Evolutionary conservation across 1,284 basidiomycete genomes (phyloP), one percentile per base, ranked within the genome.

Genomic region (Trametes pubescens): DNA sequence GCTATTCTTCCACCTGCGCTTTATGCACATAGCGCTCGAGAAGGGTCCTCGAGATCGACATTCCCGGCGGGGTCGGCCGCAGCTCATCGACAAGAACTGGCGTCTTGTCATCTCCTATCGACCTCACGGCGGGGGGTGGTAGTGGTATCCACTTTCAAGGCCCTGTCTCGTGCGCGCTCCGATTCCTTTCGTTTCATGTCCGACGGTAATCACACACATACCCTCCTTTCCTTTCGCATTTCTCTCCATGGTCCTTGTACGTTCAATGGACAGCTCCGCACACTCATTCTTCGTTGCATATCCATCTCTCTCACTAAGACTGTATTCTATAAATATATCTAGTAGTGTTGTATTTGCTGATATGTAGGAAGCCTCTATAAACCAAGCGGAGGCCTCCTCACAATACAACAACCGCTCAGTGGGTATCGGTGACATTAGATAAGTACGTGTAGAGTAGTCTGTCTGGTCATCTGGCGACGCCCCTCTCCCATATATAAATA

Each of bases 1-100:
- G 77, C 68, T 77, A 52, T 80, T 79, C 72, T 81, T 81, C 67
- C 74, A 77, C 59, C 75, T 73, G 0, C 74, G 80, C 22, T 66
- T 66, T 29, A 69, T 81, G 9, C 72, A 79, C 22, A 67, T 79
- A 34, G 72, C 76, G 47, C 75, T 81, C 10, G 76, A 77, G 69
- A 71, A 72, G n/a, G 80, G 79, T 0, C 56, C 68, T 18, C 64
- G 64, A 76, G 56, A 73, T 70, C 52, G 77, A 75, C 67, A 44
- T 46, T 7, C 29, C 22, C 18, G 40, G 47, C 40, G 62, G 46
- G 24, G 51, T 26, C 29, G 65, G 65, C 21, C 69, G 64, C 52
- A 61, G 63, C 46, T 43, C 2, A 35, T 24, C 3, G 47, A 54
- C 37, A 48, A 38, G 51, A 61, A 63, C 21, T 52, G 44, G 51